Conservation (phyloP, 140 eudicot genomes). For the Bidens hawaiensis region DNA sequence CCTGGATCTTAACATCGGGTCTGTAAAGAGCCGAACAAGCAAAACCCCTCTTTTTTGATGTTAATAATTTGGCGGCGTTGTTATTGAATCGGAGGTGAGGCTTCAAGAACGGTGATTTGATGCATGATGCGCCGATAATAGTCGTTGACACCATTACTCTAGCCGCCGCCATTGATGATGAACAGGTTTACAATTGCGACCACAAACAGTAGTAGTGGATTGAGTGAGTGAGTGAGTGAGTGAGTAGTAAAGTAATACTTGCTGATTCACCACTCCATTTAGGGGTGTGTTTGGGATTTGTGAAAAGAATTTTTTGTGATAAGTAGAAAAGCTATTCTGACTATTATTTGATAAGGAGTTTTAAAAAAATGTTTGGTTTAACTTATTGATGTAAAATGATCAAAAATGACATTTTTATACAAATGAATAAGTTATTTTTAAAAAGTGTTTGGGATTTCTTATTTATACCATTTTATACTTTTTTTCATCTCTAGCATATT, state of each 20-base stretch:
- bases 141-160: conserved; percentile 66
- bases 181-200: neutral
- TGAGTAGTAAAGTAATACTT: neutral
- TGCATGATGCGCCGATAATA: conserved; percentile 30
- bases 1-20: conserved; percentile 57
- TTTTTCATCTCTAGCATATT: too few species aligned
- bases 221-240: too few species aligned
- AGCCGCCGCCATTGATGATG: conserved; percentile 62
- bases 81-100: conserved; percentile 40
- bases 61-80: conserved; percentile 23
- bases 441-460: too few species aligned
- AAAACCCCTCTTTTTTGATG: conserved; percentile 44
- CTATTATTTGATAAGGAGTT: too few species aligned
- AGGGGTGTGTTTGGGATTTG: too few species aligned
- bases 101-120: conserved; percentile 33
- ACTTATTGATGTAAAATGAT: too few species aligned
- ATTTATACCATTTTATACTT: too few species aligned
- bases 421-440: too few species aligned
- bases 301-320: too few species aligned
- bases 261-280: conserved; percentile 15
- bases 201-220: conserved; percentile 21
- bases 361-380: too few species aligned
- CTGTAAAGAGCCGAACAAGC: conserved; percentile 70
- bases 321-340: too few species aligned
- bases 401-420: too few species aligned